Conservation (phyloP, 1,139 yeast genomes). For the Yamadazyma friedrichii region DNA sequence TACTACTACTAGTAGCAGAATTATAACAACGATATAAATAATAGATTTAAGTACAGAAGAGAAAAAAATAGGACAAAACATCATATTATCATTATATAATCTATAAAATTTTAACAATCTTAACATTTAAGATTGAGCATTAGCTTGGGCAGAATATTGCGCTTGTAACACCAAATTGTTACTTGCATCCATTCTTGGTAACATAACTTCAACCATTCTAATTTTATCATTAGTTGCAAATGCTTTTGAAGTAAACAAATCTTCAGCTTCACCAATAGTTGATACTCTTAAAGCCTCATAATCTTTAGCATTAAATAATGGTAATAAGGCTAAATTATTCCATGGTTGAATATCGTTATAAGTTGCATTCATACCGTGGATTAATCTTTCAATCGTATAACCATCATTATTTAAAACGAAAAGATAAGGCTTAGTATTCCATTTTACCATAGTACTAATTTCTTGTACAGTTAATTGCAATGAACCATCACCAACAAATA, state of each 20-base stretch:
- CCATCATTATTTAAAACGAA: conserved; percentile 85
- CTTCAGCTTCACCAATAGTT: conserved; percentile 67
- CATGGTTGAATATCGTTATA: conserved; percentile 84
- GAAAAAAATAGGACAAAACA: neutral
- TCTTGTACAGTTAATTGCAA: conserved; percentile 87
- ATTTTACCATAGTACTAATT: conserved; percentile 78
- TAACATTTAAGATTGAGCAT: conserved; percentile 29
- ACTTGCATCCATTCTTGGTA: conserved; percentile 84
- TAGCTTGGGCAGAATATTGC: conserved; percentile 68
- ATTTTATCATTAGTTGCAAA: conserved; percentile 65
- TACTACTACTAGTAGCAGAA: too few relatives aligned
- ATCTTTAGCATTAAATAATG: conserved; percentile 68
- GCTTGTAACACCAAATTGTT: conserved; percentile 67
- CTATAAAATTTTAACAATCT: neutral
- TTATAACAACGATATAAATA: too few relatives aligned
- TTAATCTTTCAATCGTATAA: conserved; percentile 85
- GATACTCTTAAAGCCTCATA: conserved; percentile 55
- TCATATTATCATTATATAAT: neutral
- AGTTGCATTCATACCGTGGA: conserved; percentile 73
- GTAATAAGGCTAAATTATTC: conserved; percentile 69
- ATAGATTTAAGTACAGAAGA: too few relatives aligned
- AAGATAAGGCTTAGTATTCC: conserved; percentile 76
- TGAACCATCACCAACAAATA: conserved; percentile 90
- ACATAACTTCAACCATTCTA: conserved; percentile 76
- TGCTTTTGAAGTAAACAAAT: conserved; percentile 48